Evolutionary conservation across 148 eudicot species (phyloP).

Genomic region (Nepenthes gracilis): DNA sequence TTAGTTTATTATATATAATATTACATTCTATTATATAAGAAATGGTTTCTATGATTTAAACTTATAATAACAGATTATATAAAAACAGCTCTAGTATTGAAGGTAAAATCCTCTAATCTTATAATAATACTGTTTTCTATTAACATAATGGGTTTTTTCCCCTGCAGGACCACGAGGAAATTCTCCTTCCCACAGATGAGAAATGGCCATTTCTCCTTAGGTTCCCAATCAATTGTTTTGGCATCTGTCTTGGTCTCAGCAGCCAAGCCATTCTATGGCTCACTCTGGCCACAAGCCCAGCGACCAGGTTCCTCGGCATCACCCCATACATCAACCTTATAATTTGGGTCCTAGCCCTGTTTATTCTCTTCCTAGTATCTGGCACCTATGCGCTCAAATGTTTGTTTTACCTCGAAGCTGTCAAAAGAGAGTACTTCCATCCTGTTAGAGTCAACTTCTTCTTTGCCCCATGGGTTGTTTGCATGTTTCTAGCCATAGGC

Average conservation of each 20-base stretch:
- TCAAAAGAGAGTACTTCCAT: slow-evolving; percentile 81
- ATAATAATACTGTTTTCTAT: no score
- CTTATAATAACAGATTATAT: no score
- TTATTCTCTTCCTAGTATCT: slow-evolving; percentile 34
- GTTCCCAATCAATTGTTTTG: slow-evolving; percentile 80
- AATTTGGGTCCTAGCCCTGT: slow-evolving; percentile 56
- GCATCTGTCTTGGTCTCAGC: slow-evolving; percentile 84
- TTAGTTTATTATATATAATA: no score
- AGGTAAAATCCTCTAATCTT: no score
- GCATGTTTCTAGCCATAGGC: slow-evolving; percentile 80
- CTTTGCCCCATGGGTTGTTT: slow-evolving; percentile 90
- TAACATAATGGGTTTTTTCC: no score
- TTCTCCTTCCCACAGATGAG: slow-evolving; percentile 81
- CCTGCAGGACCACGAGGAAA: slow-evolving; percentile 77
- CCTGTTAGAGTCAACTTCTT: slow-evolving; percentile 93
- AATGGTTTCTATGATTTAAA: no score
- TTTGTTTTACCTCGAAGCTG: slow-evolving; percentile 77
- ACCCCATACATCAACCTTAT: slow-evolving; percentile 55
- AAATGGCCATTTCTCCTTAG: slow-evolving; percentile 92
- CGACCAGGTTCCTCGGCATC: slow-evolving; percentile 60
- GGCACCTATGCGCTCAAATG: slow-evolving; percentile 56
- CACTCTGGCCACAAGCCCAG: slow-evolving; percentile 39
- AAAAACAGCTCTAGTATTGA: no score
- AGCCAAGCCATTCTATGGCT: slow-evolving; percentile 97
- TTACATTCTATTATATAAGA: no score